Percentiles rank a stretch among this genome's conserved stretches.
Conservation (phyloP, 176 grass and related monocot species). For the Neostapfia colusana region DNA sequence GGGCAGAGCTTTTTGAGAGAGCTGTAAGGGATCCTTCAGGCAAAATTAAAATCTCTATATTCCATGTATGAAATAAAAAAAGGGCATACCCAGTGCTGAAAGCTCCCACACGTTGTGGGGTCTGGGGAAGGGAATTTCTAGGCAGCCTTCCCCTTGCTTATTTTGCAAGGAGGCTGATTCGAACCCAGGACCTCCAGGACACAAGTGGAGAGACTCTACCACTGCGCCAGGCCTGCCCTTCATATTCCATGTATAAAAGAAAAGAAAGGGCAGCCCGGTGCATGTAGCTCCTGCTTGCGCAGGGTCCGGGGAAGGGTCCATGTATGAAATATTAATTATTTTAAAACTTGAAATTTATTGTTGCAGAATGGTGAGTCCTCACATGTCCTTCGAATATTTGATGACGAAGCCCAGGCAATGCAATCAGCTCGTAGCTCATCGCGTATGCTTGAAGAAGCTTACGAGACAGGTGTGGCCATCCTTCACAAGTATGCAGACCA, state of each 20-base stretch:
- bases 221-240: too few species aligned
- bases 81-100: too few species aligned
- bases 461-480: constrained; percentile 74
- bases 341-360: constrained; percentile 10
- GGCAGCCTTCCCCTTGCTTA: too few species aligned
- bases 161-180: too few species aligned
- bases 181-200: too few species aligned
- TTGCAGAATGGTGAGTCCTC: constrained; percentile 89
- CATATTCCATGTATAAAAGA: too few species aligned
- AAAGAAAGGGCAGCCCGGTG: too few species aligned
- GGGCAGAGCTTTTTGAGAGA: constrained; percentile 75
- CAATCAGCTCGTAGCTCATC: constrained; percentile 80
- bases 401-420: constrained; percentile 88
- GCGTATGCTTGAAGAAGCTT: constrained; percentile 86
- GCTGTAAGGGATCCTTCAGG: constrained; percentile 56
- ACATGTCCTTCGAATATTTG: constrained; percentile 84
- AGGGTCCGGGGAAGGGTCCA: too few species aligned
- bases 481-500: constrained; percentile 89
- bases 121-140: too few species aligned
- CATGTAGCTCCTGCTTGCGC: too few species aligned
- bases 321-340: constrained; percentile 3
- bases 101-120: too few species aligned
- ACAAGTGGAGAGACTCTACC: too few species aligned
- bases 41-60: constrained; percentile 13
- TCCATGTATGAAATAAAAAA: constrained; percentile 13